Conservation (phyloP, 805 yeast species). For the Metschnikowia cubensis region DNA sequence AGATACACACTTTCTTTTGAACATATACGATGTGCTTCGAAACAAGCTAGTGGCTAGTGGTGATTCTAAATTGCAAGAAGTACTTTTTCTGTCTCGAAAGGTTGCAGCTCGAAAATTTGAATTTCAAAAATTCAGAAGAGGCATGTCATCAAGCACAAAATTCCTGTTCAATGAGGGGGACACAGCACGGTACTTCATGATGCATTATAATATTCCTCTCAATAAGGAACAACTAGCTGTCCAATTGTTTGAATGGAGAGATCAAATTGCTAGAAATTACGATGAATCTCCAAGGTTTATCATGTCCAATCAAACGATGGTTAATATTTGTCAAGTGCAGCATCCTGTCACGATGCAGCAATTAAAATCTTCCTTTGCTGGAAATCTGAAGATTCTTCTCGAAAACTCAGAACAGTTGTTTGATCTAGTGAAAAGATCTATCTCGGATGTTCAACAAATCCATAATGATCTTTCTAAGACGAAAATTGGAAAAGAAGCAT, state of each 20-base stretch:
- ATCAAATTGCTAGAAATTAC: slow-evolving; percentile 59
- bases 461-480: neutral
- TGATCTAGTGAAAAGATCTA: slow-evolving; percentile 45
- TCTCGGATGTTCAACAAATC: slow-evolving; percentile 13
- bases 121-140: slow-evolving; percentile 61
- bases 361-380: slow-evolving; percentile 6
- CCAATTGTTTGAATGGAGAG: slow-evolving; percentile 79
- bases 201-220: slow-evolving; percentile 59
- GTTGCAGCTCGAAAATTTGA: slow-evolving; percentile 83
- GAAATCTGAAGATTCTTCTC: slow-evolving; percentile 33
- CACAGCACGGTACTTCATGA: slow-evolving; percentile 49
- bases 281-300: slow-evolving; percentile 85
- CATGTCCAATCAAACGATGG: slow-evolving; percentile 76
- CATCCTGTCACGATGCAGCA: slow-evolving; percentile 49
- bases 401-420: slow-evolving; percentile 56
- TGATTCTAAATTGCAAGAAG: slow-evolving; percentile 50
- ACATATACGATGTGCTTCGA: slow-evolving; percentile 72
- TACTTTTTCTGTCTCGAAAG: slow-evolving; percentile 67
- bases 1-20: slow-evolving; percentile 87
- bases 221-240: slow-evolving; percentile 53
- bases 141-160: slow-evolving; percentile 19
- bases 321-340: slow-evolving; percentile 50
- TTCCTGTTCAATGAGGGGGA: slow-evolving; percentile 44
- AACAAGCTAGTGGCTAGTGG: slow-evolving; percentile 47
- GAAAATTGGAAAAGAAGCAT: neutral